These are phyloP conservation scores for Arabidopsis lyrata DNA, from an alignment of 441 rosid genomes.

Conservation along the genomic window DNA sequence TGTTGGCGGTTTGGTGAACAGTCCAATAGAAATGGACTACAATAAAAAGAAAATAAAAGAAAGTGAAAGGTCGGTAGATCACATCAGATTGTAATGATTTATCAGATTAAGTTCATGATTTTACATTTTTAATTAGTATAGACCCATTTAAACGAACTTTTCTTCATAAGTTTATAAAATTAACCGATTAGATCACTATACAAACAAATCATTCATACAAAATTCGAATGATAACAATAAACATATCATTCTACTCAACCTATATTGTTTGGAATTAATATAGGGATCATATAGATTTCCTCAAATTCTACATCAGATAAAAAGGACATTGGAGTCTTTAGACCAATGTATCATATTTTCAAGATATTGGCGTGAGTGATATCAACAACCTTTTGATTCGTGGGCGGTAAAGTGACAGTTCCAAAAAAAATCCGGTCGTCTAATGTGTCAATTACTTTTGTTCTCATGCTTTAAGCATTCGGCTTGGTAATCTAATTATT, in stretches of 20 bases:
- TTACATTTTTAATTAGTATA: slow-evolving; percentile 42
- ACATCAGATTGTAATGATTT: slow-evolving; percentile 64
- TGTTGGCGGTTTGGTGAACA: slow-evolving; percentile 42
- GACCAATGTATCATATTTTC: slow-evolving; percentile 24
- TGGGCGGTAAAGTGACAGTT: slow-evolving; percentile 47
- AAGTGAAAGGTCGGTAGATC: slow-evolving; percentile 63
- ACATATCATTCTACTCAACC: too few species aligned
- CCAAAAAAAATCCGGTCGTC: slow-evolving; percentile 39
- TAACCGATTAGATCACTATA: slow-evolving; percentile 1
- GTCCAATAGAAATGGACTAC: slow-evolving; percentile 38
- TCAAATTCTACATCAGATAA: slow-evolving; percentile 3
- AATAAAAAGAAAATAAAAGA: slow-evolving; percentile 11
- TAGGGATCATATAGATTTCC: background rate
- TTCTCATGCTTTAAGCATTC: slow-evolving; percentile 30
- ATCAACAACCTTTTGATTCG: slow-evolving; percentile 41
- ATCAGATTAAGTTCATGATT: slow-evolving; percentile 53
- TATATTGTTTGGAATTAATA: too few species aligned
- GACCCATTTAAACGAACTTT: slow-evolving; percentile 40
- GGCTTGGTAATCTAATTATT: slow-evolving; percentile 9
- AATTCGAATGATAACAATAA: slow-evolving; percentile 3
- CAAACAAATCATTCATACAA: background rate
- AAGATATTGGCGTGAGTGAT: slow-evolving; percentile 33
- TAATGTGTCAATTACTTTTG: slow-evolving; percentile 38
- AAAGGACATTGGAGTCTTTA: slow-evolving; percentile 27
- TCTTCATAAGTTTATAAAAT: background rate